phyloP scores from a whole-genome alignment of 345 rosid genomes.

The Barbarea vulgaris region DNA sequence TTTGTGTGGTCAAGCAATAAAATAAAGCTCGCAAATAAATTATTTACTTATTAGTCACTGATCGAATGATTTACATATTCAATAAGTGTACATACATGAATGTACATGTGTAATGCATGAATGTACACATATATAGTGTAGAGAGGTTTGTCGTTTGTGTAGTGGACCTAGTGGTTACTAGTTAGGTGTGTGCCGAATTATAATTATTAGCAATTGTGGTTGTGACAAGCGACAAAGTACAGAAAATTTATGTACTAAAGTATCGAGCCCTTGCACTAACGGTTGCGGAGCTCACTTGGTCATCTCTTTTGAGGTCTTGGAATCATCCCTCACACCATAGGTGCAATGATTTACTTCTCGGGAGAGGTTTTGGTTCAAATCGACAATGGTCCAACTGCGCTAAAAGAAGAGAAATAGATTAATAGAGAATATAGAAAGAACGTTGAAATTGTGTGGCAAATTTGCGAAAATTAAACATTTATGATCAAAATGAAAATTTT shows the following conservation, averaged over 20 bases:
- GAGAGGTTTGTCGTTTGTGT: background rate
- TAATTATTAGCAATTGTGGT: constrained; percentile 6
- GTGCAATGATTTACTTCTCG: background rate
- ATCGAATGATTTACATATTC: background rate
- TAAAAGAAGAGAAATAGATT: background rate
- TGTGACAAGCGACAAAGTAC: constrained; percentile 15
- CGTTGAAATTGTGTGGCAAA: constrained; percentile 23
- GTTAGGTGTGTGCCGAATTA: constrained; percentile 7
- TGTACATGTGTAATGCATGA: constrained; percentile 11
- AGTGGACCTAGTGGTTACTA: constrained; percentile 9
- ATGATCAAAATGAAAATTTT: background rate
- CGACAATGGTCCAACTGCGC: background rate
- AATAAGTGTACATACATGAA: constrained; percentile 9
- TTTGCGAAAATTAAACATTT: background rate
- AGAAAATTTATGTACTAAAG: constrained; percentile 3
- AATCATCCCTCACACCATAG: background rate
- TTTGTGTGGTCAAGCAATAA: background rate
- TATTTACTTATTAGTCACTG: background rate
- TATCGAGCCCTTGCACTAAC: background rate
- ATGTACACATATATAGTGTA: constrained; percentile 12
- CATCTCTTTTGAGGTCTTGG: background rate
- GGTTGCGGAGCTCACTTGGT: background rate
- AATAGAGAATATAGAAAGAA: background rate
- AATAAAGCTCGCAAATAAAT: background rate
- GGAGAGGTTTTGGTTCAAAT: background rate